A percentile compares a stretch with the other conserved stretches of the same genome.
These are phyloP conservation scores for Capsella rubella DNA, from an alignment of 441 rosid genomes.

Conservation along the genomic window DNA sequence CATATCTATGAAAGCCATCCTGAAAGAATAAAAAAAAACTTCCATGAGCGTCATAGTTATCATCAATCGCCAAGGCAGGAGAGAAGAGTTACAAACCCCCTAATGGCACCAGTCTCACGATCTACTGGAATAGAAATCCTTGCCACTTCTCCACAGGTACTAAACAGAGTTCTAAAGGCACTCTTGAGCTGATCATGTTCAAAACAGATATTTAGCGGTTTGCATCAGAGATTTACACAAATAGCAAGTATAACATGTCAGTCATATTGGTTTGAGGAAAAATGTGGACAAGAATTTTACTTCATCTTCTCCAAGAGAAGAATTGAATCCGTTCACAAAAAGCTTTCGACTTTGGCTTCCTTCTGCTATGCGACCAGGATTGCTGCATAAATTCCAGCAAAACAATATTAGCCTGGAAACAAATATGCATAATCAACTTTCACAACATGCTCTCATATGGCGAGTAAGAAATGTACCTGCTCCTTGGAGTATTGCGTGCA, in stretches of 20 bases:
- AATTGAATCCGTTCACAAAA: slow-evolving; percentile 66
- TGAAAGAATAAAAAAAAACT: slow-evolving; percentile 41
- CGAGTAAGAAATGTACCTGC: slow-evolving; percentile 48
- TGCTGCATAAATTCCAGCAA: slow-evolving; percentile 45
- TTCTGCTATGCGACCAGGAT: slow-evolving; percentile 40
- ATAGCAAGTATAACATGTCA: not conserved
- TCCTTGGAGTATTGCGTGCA: slow-evolving; percentile 51
- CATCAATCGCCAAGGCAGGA: not conserved
- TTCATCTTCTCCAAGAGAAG: slow-evolving; percentile 54
- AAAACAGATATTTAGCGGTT: slow-evolving; percentile 1
- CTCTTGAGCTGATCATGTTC: slow-evolving; percentile 52
- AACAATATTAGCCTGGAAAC: slow-evolving; percentile 15
- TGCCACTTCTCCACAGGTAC: slow-evolving; percentile 65
- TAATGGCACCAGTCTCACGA: slow-evolving; percentile 59
- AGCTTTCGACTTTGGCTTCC: slow-evolving; percentile 51
- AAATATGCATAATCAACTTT: not conserved
- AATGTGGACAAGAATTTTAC: slow-evolving; percentile 44
- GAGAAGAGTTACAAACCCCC: slow-evolving; percentile 61
- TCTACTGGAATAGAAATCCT: slow-evolving; percentile 66
- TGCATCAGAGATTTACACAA: slow-evolving; percentile 1
- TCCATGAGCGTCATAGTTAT: not conserved
- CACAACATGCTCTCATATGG: slow-evolving; percentile 11
- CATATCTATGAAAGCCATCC: slow-evolving; percentile 78
- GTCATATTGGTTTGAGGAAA: slow-evolving; percentile 14
- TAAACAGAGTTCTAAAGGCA: slow-evolving; percentile 60